phyloP scores from a whole-genome alignment of 305 asterid genomes.

The Solanum hybrid region DNA sequence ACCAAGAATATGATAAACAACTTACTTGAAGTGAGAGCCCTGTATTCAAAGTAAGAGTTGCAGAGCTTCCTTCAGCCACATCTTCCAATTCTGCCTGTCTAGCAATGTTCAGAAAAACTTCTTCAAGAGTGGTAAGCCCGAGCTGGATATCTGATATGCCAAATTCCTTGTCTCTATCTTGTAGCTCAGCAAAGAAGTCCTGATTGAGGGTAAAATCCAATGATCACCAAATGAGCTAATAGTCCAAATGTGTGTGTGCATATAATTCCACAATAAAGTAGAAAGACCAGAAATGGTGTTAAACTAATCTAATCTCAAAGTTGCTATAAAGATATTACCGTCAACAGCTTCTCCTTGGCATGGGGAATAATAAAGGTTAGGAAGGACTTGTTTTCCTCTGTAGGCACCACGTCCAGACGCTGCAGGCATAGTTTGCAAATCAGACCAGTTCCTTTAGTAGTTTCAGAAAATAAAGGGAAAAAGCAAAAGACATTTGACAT shows the following conservation, averaged over 20 bases:
- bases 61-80: conserved; percentile 46
- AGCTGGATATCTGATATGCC: conserved; percentile 75
- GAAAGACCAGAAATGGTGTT: neutral
- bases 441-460: neutral
- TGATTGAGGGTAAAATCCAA: conserved; percentile 14
- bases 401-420: conserved; percentile 60
- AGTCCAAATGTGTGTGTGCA: neutral
- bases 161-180: conserved; percentile 50
- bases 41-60: conserved; percentile 45
- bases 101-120: conserved; percentile 75
- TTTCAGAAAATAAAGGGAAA: neutral
- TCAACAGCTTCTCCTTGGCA: conserved; percentile 64
- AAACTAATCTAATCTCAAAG: neutral
- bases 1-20: neutral
- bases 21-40: conserved; percentile 54
- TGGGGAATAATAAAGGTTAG: conserved; percentile 77
- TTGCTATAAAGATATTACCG: conserved; percentile 33
- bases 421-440: conserved; percentile 23
- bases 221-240: neutral
- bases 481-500: conserved; percentile 19
- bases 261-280: neutral
- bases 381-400: conserved; percentile 65
- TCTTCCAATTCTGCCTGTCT: conserved; percentile 70
- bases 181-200: conserved; percentile 71
- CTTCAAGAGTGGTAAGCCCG: conserved; percentile 89